A percentile compares a stretch with the other conserved stretches of the same genome.
These are phyloP conservation scores for Pseudogymnoascus sp. DNA, from an alignment of 2,329 filamentous ascomycete species.

Conservation along the genomic window DNA sequence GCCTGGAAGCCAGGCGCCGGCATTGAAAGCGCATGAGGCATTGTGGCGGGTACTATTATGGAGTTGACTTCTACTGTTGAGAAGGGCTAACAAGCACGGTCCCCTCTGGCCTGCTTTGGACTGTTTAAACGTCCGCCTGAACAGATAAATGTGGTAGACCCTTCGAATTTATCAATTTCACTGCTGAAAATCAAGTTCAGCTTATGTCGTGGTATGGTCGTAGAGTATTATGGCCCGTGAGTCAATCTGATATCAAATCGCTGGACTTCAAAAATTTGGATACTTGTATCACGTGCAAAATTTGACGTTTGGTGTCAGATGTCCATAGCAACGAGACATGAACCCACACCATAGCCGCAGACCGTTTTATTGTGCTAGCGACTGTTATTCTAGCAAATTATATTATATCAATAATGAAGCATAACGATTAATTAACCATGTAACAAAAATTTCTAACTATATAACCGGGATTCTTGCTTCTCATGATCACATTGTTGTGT, in stretches of 20 bases:
- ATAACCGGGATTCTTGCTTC: neutral
- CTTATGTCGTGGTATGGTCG: conserved; percentile 9
- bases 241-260: conserved; percentile 10
- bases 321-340: neutral
- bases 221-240: conserved; percentile 4
- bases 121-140: neutral
- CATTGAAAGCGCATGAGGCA: conserved; percentile 72
- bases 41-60: conserved; percentile 31
- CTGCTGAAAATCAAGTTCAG: neutral
- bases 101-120: neutral
- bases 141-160: neutral
- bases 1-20: conserved; percentile 74
- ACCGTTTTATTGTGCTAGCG: neutral
- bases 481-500: conserved; percentile 5
- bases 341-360: neutral
- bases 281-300: conserved; percentile 7
- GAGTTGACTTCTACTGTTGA: neutral
- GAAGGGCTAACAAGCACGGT: conserved; percentile 1
- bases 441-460: neutral
- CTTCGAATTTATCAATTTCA: neutral
- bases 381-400: neutral
- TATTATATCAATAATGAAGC: neutral
- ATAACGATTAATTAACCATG: neutral
- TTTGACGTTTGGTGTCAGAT: neutral
- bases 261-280: conserved; percentile 3